Evolutionary conservation across 2,329 filamentous ascomycete genomes (phyloP), one percentile per base, ranked within the genome.

Genomic region (Paecilomyces variotii): DNA sequence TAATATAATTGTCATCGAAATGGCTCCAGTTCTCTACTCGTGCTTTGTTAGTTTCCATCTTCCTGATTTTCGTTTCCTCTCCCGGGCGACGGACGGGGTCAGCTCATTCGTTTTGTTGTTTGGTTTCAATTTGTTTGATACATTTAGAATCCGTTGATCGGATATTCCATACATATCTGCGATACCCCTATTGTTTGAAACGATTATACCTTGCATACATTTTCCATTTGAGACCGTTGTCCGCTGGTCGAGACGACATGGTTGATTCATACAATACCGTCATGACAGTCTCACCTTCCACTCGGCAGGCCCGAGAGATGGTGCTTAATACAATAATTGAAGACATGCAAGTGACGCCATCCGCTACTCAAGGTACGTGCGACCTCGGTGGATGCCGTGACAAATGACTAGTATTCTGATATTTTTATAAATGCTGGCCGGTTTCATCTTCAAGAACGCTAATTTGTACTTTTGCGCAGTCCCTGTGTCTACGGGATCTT

Each of bases 261-360:
- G 30, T 32, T 32, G 11, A 74, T 65, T 74, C 74, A 72, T 71
- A 74, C 68, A 78, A 80, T 68, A 78, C 78, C 61, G 72, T 77
- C 61, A 75, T 75, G 66, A 77, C 75, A 56, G 84, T 83, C 76
- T 76, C 71, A 68, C 77, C 81, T 59, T 78, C 76, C 54, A 66
- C 78, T 75, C 80, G 80, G 82, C 84, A 80, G 83, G 83, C 71
- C 76, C 80, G 79, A 68, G 80, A 78, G 68, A 77, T 79, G 66
- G 72, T 75, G 62, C 82, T 87, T 82, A 86, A 87, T 82, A 85
- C 84, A 62, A 81, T 86, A 79, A 80, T 85, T 59, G 83, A 87
- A 75, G 82, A 86, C 63, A 70, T 62, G 56, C 72, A 69, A 59
- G 74, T 74, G 61, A 61, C 64, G 7, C 64, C 66, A 14, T 67